Conservation (phyloP, 352 stramenopile genomes). For the Pythium coloratum region DNA sequence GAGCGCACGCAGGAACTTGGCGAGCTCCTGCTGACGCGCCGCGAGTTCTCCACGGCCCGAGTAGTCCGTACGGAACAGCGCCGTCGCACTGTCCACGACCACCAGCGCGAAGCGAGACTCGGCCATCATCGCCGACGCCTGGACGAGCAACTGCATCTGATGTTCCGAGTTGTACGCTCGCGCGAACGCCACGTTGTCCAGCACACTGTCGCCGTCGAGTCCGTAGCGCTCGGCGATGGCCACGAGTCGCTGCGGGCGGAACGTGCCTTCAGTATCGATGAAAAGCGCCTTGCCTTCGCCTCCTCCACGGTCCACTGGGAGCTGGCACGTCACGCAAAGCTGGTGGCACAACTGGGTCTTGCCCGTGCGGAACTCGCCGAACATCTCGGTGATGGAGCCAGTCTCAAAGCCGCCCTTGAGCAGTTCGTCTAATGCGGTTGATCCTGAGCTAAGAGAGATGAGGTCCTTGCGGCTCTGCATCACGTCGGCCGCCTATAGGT, state of each 20-base stretch:
- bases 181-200: constrained; percentile 99
- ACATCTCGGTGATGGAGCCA: constrained; percentile 97
- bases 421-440: constrained; percentile 87
- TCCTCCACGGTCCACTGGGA: constrained; percentile 96
- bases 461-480: constrained; percentile 90
- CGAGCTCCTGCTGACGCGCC: constrained; percentile 89
- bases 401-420: constrained; percentile 97
- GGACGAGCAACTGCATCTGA: constrained; percentile 97
- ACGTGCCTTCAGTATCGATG: constrained; percentile 99
- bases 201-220: constrained; percentile 93
- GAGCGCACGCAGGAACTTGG: constrained; percentile 96
- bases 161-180: constrained; percentile 99
- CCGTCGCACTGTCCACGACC: constrained; percentile 98
- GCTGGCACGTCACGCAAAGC: constrained; percentile 98
- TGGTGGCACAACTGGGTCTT: constrained; percentile 99
- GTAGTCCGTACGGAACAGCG: constrained; percentile 99
- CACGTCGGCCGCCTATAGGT: constrained; percentile 78
- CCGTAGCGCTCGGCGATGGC: constrained; percentile 98
- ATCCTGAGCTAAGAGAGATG: constrained; percentile 94
- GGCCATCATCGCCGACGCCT: constrained; percentile 98
- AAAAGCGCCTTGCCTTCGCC: constrained; percentile 98
- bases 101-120: constrained; percentile 95
- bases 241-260: constrained; percentile 95
- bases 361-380: constrained; percentile 98
- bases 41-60: constrained; percentile 97